Conservation (phyloP, 208 protist species). For the Polymyxa betae region DNA sequence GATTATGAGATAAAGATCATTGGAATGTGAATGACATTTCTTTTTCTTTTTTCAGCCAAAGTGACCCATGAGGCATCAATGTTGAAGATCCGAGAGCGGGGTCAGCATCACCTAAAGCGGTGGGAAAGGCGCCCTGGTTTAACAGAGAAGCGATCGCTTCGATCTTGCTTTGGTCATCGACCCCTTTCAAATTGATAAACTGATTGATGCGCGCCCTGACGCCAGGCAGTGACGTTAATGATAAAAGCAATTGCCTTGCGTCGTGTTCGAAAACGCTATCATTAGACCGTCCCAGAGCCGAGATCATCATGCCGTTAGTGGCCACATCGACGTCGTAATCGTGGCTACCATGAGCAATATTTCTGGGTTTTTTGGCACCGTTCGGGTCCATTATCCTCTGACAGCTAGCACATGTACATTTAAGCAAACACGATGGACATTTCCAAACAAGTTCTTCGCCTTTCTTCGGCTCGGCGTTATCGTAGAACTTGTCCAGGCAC, state of each 20-base stretch:
- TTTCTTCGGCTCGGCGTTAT: background rate
- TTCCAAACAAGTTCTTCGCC: constrained; percentile 28
- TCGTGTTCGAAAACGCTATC: constrained; percentile 37
- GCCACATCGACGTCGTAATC: background rate
- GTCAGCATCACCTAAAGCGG: background rate
- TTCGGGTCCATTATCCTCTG: background rate
- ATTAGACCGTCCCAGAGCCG: background rate
- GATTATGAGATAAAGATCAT: too few species aligned
- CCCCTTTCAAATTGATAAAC: constrained; percentile 7
- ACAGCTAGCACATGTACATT: constrained; percentile 33
- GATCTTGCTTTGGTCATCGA: constrained; percentile 54
- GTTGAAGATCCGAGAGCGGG: too few species aligned
- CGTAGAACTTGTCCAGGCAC: constrained; percentile 47
- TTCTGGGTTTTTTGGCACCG: background rate
- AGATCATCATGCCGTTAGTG: background rate
- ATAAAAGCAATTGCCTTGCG: constrained; percentile 23
- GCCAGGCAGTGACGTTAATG: constrained; percentile 40
- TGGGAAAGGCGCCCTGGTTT: constrained; percentile 49
- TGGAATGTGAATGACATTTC: too few species aligned
- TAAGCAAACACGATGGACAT: background rate
- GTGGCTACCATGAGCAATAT: background rate
- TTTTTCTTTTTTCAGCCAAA: too few species aligned
- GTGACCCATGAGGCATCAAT: too few species aligned
- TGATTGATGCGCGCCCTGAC: constrained; percentile 37
- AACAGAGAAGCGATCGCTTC: constrained; percentile 33